Evolutionary conservation across 2,329 filamentous ascomycete species (phyloP).

Genomic region (Aspergillus neoniger): DNA sequence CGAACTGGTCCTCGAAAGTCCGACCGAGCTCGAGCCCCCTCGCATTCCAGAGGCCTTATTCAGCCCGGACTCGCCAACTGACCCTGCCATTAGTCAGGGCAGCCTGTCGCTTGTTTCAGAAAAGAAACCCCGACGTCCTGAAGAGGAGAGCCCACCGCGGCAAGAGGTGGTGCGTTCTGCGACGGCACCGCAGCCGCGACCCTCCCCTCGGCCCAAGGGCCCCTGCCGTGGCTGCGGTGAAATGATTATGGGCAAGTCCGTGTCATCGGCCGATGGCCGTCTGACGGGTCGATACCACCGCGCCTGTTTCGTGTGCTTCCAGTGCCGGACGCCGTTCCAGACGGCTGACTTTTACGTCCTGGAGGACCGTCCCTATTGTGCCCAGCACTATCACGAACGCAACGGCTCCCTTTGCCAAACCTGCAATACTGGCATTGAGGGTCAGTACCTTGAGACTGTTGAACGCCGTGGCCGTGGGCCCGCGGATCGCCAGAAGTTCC

Average conservation of each 20-base stretch:
- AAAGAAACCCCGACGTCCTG: slow-evolving; percentile 11
- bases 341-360: slow-evolving; percentile 93
- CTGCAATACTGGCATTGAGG: slow-evolving; percentile 86
- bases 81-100: slow-evolving; percentile 47
- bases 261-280: slow-evolving; percentile 89
- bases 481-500: slow-evolving; percentile 68
- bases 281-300: slow-evolving; percentile 94
- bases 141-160: slow-evolving; percentile 9
- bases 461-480: slow-evolving; percentile 38
- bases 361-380: slow-evolving; percentile 83
- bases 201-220: slow-evolving; percentile 60
- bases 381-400: slow-evolving; percentile 86
- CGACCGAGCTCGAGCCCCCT: slow-evolving; percentile 30
- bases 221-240: slow-evolving; percentile 80
- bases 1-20: slow-evolving; percentile 39
- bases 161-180: slow-evolving; percentile 21
- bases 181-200: slow-evolving; percentile 42
- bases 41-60: slow-evolving; percentile 34
- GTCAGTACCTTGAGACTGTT: slow-evolving; percentile 86
- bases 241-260: slow-evolving; percentile 82
- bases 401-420: slow-evolving; percentile 82
- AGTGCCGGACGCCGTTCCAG: slow-evolving; percentile 76
- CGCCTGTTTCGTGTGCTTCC: slow-evolving; percentile 87
- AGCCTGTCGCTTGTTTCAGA: slow-evolving; percentile 39
- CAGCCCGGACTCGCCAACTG: slow-evolving; percentile 51